Evolutionary conservation across 2,329 filamentous ascomycete genomes (phyloP).

Genomic region (Cladosporium sp.): DNA sequence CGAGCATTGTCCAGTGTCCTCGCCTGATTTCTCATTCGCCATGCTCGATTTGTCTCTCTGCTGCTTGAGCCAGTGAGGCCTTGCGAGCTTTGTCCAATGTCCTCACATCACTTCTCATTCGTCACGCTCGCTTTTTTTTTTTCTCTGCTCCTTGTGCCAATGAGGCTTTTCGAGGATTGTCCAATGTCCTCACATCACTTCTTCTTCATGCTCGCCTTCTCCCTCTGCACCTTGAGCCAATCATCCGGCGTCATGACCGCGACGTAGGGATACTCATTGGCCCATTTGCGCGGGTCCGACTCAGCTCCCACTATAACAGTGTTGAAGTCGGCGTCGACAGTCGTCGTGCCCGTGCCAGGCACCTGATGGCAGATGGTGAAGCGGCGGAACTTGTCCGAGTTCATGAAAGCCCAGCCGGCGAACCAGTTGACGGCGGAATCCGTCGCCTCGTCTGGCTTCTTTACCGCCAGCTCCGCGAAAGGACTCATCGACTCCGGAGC

Average conservation of each 20-base stretch:
- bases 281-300: not conserved
- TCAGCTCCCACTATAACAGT: not conserved
- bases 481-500: slow-evolving; percentile 19
- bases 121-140: no score
- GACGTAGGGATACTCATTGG: not conserved
- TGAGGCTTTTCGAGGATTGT: no score
- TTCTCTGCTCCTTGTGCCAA: no score
- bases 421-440: slow-evolving; percentile 30
- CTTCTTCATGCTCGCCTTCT: not conserved
- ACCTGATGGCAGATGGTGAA: slow-evolving; percentile 24
- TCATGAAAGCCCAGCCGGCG: slow-evolving; percentile 22
- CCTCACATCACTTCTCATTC: no score
- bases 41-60: no score
- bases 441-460: slow-evolving; percentile 20
- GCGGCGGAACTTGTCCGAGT: slow-evolving; percentile 21
- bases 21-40: no score
- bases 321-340: not conserved
- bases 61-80: no score
- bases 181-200: not conserved
- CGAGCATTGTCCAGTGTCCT: no score
- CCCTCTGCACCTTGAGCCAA: not conserved
- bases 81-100: no score
- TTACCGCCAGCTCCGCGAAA: slow-evolving; percentile 21
- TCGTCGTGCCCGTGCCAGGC: not conserved
- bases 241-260: slow-evolving; percentile 2